phyloP scores from a whole-genome alignment of 495 filamentous ascomycete genomes.

The Xylaria scruposa region DNA sequence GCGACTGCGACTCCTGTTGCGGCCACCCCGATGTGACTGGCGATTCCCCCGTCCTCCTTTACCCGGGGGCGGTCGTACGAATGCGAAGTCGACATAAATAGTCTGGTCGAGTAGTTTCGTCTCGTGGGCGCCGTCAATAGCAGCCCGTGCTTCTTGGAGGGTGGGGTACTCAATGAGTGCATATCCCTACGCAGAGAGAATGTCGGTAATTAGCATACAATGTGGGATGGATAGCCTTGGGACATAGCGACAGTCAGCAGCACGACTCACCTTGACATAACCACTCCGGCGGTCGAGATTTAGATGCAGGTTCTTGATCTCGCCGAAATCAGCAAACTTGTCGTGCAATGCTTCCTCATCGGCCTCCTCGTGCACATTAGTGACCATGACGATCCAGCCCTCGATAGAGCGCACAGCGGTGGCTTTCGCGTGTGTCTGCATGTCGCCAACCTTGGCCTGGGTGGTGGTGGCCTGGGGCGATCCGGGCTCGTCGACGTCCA shows the following conservation, averaged over 20 bases:
- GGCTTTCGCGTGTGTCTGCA: conserved; percentile 78
- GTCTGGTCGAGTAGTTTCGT: conserved; percentile 92
- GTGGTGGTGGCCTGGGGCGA: conserved; percentile 42
- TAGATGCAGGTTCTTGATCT: conserved; percentile 96
- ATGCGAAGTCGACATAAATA: conserved; percentile 91
- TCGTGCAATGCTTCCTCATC: conserved; percentile 95
- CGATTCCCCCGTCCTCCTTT: conserved; percentile 62
- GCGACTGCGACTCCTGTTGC: conserved; percentile 45
- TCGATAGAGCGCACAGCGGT: conserved; percentile 97
- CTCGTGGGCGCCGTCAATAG: conserved; percentile 82
- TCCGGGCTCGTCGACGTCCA: conserved; percentile 75
- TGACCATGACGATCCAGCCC: conserved; percentile 97
- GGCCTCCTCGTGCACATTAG: conserved; percentile 97
- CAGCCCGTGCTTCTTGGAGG: conserved; percentile 80
- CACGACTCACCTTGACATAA: conserved; percentile 86
- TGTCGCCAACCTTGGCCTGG: conserved; percentile 63
- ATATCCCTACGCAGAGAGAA: conserved; percentile 69
- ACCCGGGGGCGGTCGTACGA: conserved; percentile 88
- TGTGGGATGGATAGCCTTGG: too few species aligned
- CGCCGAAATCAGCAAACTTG: conserved; percentile 92
- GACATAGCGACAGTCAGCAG: background rate
- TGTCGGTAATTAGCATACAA: conserved; percentile 10
- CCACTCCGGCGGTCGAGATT: conserved; percentile 94
- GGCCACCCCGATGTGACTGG: conserved; percentile 48
- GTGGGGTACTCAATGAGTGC: conserved; percentile 93